Percentiles rank a stretch among this genome's conserved stretches.
phyloP scores from a whole-genome alignment of 2,329 filamentous ascomycete genomes.

The Colletotrichum brevisporum region DNA sequence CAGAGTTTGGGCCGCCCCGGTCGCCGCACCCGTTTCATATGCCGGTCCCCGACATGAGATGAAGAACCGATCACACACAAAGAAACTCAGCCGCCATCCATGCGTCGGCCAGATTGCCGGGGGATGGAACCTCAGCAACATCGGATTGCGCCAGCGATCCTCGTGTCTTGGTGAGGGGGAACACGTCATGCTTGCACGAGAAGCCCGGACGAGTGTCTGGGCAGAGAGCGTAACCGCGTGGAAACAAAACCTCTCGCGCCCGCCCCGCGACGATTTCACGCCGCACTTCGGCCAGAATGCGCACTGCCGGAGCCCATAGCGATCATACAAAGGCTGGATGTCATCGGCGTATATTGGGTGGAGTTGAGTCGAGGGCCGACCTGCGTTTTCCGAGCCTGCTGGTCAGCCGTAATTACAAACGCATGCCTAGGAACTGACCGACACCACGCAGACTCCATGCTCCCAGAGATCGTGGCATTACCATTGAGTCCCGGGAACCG shows the following conservation, averaged over 20 bases:
- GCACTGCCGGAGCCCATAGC: not conserved
- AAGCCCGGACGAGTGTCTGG: not conserved
- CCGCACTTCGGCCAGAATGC: not conserved
- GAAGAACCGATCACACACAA: conserved; percentile 29
- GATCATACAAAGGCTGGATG: conserved; percentile 13
- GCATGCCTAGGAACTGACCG: not conserved
- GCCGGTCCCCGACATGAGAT: conserved; percentile 27
- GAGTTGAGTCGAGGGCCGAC: conserved; percentile 7
- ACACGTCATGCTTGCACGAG: conserved; percentile 32
- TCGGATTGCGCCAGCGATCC: conserved; percentile 23
- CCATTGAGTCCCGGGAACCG: not conserved
- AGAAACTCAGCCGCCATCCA: conserved; percentile 29
- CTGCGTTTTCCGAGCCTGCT: not conserved
- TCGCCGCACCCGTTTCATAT: conserved; percentile 32
- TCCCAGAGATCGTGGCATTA: not conserved
- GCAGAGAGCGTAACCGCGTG: conserved; percentile 2
- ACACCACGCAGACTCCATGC: not conserved
- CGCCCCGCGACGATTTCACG: not conserved
- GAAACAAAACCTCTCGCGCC: conserved; percentile 34
- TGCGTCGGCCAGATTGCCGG: conserved; percentile 29
- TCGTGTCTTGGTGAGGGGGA: conserved; percentile 13
- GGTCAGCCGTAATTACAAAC: not conserved
- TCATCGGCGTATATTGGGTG: conserved; percentile 9
- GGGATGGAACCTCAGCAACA: conserved; percentile 26
- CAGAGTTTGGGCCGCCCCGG: conserved; percentile 26